Evolutionary conservation across 2,329 filamentous ascomycete species (phyloP), one percentile per base, ranked within the genome.

Genomic region (Apiospora phragmitis): DNA sequence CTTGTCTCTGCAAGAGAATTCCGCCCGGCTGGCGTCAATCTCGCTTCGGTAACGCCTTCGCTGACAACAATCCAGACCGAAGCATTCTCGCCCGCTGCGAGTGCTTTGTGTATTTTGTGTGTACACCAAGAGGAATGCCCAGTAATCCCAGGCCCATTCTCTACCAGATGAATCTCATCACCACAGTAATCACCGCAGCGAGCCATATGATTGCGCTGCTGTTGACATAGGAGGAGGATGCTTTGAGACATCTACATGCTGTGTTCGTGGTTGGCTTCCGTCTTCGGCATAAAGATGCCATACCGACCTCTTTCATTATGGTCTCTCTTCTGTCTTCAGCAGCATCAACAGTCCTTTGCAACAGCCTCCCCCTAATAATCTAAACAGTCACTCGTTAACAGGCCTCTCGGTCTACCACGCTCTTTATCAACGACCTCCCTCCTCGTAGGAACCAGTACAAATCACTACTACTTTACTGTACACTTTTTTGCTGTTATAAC

Each of bases 281-380:
- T 76, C 72, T 72, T 77, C 74, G 65, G 73, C 78, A 79, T 80
- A 79, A 79, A 74, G 73, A 71, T 71, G 71, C 35, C 62, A 65
- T 68, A n/a, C 55, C 26, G 16, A 26, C 24, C 70, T 62, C 72
- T 26, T 49, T 51, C 69, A 65, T 69, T 69, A 32, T 68, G 72
- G 49, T 35, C 26, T 49, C 26, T 38, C 68, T 26, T 71, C 68
- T 68, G 72, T 69, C 69, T 73, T 66, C 71, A 49, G 45, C 73
- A 74, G 69, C 75, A 70, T 45, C 67, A n/a, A 9, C 55, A 62
- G 55, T 62, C 55, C 55, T 38, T 38, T 38, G 55, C 55, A 62
- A 24, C 12, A 62, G 55, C 32, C 72, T 70, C 71, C 67, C 71
- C 71, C 67, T 71, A 72, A 73, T 72, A 70, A 69, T 43, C 68